phyloP scores from a whole-genome alignment of 1,139 yeast genomes.

The Lizanozyma gosingica region DNA sequence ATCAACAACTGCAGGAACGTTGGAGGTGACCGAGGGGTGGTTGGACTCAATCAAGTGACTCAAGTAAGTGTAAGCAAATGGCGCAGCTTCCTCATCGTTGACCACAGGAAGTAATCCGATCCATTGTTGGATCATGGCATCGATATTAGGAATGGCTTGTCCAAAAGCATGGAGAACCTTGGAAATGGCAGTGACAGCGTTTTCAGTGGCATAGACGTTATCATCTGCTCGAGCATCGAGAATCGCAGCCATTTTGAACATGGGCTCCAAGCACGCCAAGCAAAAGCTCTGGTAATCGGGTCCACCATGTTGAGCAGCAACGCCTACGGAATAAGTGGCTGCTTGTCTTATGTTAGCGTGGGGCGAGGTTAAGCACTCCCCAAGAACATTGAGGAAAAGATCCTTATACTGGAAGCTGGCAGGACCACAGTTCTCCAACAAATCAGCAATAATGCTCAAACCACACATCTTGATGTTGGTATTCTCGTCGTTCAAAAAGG shows the following conservation, averaged over 20 bases:
- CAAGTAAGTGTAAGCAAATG: conserved; percentile 74
- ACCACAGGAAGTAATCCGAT: conserved; percentile 70
- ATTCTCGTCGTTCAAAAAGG: conserved; percentile 56
- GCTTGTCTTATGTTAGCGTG: conserved; percentile 81
- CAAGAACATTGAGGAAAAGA: conserved; percentile 51
- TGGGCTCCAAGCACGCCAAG: conserved; percentile 60
- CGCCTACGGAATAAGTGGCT: conserved; percentile 78
- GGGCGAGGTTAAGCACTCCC: conserved; percentile 54
- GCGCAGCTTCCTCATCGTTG: conserved; percentile 85
- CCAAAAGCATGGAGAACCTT: conserved; percentile 55
- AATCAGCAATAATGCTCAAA: conserved; percentile 68
- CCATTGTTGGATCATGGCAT: conserved; percentile 67
- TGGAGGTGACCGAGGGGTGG: conserved; percentile 52
- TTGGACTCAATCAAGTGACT: conserved; percentile 62
- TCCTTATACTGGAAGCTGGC: conserved; percentile 58
- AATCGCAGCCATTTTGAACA: conserved; percentile 63
- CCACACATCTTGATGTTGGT: conserved; percentile 69
- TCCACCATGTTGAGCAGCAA: conserved; percentile 77
- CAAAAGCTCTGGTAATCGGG: conserved; percentile 53
- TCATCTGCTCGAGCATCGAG: conserved; percentile 88
- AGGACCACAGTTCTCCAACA: conserved; percentile 71
- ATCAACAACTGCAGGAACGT: conserved; percentile 61
- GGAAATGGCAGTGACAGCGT: conserved; percentile 75
- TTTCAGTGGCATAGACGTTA: conserved; percentile 80
- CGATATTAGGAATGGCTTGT: conserved; percentile 49